Conservation (phyloP, 2,329 filamentous ascomycete species). For the Scedosporium dehoogii region DNA sequence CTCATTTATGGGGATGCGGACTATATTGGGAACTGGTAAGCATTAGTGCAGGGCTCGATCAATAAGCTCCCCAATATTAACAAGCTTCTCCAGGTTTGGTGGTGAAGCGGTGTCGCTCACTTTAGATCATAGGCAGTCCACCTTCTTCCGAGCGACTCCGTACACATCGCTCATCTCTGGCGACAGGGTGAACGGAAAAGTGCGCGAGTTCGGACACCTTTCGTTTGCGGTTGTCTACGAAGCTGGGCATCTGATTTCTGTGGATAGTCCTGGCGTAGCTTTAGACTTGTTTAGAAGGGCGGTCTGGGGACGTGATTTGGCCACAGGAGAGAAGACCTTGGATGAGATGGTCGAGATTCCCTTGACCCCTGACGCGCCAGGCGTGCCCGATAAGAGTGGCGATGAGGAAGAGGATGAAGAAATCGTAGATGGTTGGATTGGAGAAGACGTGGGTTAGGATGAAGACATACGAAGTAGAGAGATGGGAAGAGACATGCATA, state of each 20-base stretch:
- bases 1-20: conserved; percentile 48
- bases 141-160: conserved; percentile 45
- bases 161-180: conserved; percentile 56
- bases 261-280: conserved; percentile 15
- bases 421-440: conserved; percentile 10
- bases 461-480: background rate
- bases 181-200: conserved; percentile 48
- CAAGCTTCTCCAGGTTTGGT: conserved; percentile 37
- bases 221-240: conserved; percentile 49
- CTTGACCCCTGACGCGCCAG: conserved; percentile 1
- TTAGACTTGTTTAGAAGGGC: conserved; percentile 18
- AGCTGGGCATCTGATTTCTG: conserved; percentile 35
- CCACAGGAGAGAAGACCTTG: conserved; percentile 7
- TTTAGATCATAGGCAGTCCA: conserved; percentile 35
- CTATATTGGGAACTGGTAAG: conserved; percentile 35
- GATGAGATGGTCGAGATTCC: background rate
- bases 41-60: background rate
- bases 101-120: conserved; percentile 55
- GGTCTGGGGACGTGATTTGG: conserved; percentile 16
- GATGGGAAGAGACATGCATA: background rate
- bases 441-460: conserved; percentile 3
- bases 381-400: background rate
- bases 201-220: conserved; percentile 57
- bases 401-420: conserved; percentile 7
- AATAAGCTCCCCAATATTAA: background rate